Evolutionary conservation across 768 basidiomycete genomes (phyloP), one percentile per base, ranked within the genome.

Genomic region (Baorangia bicolor): DNA sequence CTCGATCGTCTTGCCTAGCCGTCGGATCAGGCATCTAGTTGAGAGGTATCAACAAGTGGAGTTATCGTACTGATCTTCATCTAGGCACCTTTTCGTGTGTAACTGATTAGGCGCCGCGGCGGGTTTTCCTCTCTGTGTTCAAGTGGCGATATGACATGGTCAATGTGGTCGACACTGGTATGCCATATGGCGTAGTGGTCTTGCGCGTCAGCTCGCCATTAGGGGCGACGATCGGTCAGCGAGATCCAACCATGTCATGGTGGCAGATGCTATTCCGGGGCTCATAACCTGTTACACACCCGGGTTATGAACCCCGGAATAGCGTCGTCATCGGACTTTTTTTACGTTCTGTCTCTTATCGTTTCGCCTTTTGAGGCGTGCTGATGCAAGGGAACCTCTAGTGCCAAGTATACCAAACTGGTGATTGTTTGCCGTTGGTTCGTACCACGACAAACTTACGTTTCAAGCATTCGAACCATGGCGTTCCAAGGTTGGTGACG

Each of bases 241-340:
- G 41, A 52, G 51, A 58, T 61, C 59, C 38, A 57, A 39, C 40
- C 51, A n/a, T n/a, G 14, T n/a, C 50, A 1, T 35, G 49, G 49
- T 66, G 64, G 59, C 57, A 53, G 8, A 38, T 37, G 38, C 21
- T 57, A 62, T 66, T 61, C 44, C 66, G 16, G 62, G 66, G 61
- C 66, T 69, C 66, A 66, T 69, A 63, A 66, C 63, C 66, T 65
- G 0, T 45, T 25, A 53, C 0, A n/a, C 42, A n/a, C 42, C 23
- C 8, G 34, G 45, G 31, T 49, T 50, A 66, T 66, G 61, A 51
- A 43, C 55, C 43, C 27, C 49, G 61, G 55, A 63, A 60, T 55
- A 53, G 38, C 41, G 1, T 48, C 47, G 56, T 64, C 59, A 58
- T 61, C 48, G 28, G 45, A 38, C 4, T 40, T 55, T 58, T 56